Conservation (phyloP, 1,284 basidiomycete species). For the Boletus semigastroideus region DNA sequence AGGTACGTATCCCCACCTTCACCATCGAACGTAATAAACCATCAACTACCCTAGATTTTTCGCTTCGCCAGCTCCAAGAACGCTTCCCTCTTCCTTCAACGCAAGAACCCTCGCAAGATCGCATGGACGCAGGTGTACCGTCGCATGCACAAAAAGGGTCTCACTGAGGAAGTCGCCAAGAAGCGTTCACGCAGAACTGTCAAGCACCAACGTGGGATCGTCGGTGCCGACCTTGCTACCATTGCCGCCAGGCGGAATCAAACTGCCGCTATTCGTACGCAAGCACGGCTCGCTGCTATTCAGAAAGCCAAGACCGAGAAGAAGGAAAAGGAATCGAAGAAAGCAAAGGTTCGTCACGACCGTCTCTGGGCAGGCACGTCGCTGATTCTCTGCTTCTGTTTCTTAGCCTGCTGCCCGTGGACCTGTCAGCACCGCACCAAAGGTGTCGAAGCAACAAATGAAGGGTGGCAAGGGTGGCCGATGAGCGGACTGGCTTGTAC, state of each 20-base stretch:
- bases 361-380: background rate
- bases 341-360: conserved; percentile 69
- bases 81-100: conserved; percentile 96
- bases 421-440: conserved; percentile 60
- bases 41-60: conserved; percentile 66
- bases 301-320: conserved; percentile 92
- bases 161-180: conserved; percentile 99
- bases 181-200: conserved; percentile 96
- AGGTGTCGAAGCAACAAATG: conserved; percentile 94
- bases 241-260: conserved; percentile 93
- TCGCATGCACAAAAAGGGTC: conserved; percentile 99
- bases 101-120: conserved; percentile 99
- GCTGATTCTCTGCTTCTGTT: conserved; percentile 4
- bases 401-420: conserved; percentile 47
- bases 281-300: conserved; percentile 83
- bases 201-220: conserved; percentile 98
- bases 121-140: conserved; percentile 98
- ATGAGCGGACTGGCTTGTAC: conserved; percentile 30
- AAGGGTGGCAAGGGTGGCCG: conserved; percentile 84
- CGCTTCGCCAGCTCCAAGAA: conserved; percentile 89
- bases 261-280: conserved; percentile 82
- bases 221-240: conserved; percentile 90
- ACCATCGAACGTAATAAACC: background rate
- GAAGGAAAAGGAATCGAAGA: conserved; percentile 95
- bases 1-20: conserved; percentile 53